Evolutionary conservation across 108 stramenopile species (phyloP).

Genomic region (Cyclotella atomus): DNA sequence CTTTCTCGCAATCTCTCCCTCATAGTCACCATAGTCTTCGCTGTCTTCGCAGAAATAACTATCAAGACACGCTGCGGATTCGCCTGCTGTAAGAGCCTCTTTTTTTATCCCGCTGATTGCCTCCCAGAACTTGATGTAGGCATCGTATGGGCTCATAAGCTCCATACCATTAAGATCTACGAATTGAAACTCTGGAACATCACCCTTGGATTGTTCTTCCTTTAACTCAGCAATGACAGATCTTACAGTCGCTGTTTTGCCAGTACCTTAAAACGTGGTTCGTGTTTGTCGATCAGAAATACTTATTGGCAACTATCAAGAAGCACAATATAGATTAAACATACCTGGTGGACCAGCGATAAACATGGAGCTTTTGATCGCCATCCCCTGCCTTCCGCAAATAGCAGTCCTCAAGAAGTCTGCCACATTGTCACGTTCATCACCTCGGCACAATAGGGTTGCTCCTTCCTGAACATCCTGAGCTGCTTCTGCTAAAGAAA

Average conservation of each 20-base stretch:
- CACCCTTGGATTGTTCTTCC: conserved; percentile 61
- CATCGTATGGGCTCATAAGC: conserved; percentile 80
- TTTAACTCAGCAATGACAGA: conserved; percentile 63
- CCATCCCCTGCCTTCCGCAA: conserved; percentile 26
- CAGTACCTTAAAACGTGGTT: background rate
- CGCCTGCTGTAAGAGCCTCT: conserved; percentile 53
- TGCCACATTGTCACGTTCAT: conserved; percentile 62
- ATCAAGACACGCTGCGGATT: conserved; percentile 64
- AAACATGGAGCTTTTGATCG: conserved; percentile 3
- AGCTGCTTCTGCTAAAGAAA: conserved; percentile 79
- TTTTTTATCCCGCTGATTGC: conserved; percentile 58
- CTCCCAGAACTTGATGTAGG: conserved; percentile 83
- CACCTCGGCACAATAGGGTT: conserved; percentile 65
- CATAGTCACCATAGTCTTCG: conserved; percentile 19
- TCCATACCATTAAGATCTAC: conserved; percentile 89
- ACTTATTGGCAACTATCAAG: too few species aligned
- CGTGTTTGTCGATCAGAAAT: conserved; percentile 1
- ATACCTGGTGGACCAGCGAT: conserved; percentile 70
- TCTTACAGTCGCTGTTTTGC: conserved; percentile 80
- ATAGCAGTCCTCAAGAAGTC: conserved; percentile 70
- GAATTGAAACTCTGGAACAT: conserved; percentile 73
- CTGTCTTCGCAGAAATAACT: conserved; percentile 54
- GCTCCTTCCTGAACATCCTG: conserved; percentile 59
- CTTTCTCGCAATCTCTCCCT: conserved; percentile 10
- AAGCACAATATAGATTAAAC: background rate